phyloP scores from a whole-genome alignment of 2,329 filamentous ascomycete genomes.

The Emergomyces africanus region DNA sequence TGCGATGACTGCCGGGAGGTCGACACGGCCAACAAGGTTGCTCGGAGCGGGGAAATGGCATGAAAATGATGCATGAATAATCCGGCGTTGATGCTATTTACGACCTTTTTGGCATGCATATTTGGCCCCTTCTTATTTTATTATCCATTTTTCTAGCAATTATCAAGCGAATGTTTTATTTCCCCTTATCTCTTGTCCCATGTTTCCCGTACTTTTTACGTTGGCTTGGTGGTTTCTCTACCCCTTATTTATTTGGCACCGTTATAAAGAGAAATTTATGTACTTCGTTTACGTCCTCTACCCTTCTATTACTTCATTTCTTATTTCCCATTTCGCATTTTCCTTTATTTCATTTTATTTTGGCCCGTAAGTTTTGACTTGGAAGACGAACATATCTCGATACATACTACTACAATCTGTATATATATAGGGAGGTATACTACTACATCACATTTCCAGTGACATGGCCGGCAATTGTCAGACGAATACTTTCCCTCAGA shows the following conservation, averaged over 20 bases:
- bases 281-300: background rate
- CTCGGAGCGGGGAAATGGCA: background rate
- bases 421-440: background rate
- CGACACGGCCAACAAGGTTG: background rate
- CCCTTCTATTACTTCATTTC: background rate
- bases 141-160: background rate
- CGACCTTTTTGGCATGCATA: background rate
- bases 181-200: background rate
- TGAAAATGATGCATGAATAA: background rate
- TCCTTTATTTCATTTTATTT: background rate
- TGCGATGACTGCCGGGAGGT: background rate
- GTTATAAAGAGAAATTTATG: background rate
- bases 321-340: too few species aligned
- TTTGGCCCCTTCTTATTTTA: background rate
- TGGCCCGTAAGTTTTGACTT: background rate
- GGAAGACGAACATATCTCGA: background rate
- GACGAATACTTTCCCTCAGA: background rate
- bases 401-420: background rate
- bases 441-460: background rate
- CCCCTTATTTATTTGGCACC: background rate
- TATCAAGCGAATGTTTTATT: background rate
- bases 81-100: background rate
- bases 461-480: background rate
- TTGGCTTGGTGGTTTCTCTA: background rate
- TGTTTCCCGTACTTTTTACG: background rate